Percentiles rank a stretch among this genome's conserved stretches.
phyloP scores from a whole-genome alignment of 75 land plant species.

The Cupressus sempervirens region DNA sequence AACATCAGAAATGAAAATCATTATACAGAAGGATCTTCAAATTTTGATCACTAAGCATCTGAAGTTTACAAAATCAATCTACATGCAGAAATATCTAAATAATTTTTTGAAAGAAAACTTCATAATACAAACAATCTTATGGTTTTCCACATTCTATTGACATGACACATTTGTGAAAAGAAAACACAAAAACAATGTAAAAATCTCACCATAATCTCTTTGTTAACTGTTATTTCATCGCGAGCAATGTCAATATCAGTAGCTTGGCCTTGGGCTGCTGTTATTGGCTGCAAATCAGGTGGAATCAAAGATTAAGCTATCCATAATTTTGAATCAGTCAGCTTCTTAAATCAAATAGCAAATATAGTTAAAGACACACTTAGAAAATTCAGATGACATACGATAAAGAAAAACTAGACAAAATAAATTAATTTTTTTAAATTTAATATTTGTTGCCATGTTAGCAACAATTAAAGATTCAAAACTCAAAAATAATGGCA shows the following conservation, averaged over 20 bases:
- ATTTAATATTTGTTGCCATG: not conserved
- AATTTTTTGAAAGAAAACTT: not conserved
- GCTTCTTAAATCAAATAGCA: not conserved
- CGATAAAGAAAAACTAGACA: not conserved
- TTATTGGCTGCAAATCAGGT: conserved; percentile 64
- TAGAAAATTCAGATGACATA: not conserved
- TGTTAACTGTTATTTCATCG: conserved; percentile 75
- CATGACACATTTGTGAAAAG: not conserved
- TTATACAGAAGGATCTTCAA: not conserved
- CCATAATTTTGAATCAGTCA: not conserved
- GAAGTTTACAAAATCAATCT: not conserved
- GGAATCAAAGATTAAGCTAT: not conserved
- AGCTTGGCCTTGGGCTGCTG: conserved; percentile 83
- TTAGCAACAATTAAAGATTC: not conserved
- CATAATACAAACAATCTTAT: not conserved
- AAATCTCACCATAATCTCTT: conserved; percentile 60
- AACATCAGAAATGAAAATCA: not conserved
- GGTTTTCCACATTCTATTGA: not conserved
- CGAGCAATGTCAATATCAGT: conserved; percentile 82
- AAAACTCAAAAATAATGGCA: not conserved
- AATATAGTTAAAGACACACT: not conserved
- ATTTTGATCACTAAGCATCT: not conserved
- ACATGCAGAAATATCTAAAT: not conserved
- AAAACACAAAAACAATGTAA: not conserved
- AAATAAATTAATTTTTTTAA: not conserved